Evolutionary conservation across 2,329 filamentous ascomycete genomes (phyloP).

Genomic region (Paracamarosporium sp.): DNA sequence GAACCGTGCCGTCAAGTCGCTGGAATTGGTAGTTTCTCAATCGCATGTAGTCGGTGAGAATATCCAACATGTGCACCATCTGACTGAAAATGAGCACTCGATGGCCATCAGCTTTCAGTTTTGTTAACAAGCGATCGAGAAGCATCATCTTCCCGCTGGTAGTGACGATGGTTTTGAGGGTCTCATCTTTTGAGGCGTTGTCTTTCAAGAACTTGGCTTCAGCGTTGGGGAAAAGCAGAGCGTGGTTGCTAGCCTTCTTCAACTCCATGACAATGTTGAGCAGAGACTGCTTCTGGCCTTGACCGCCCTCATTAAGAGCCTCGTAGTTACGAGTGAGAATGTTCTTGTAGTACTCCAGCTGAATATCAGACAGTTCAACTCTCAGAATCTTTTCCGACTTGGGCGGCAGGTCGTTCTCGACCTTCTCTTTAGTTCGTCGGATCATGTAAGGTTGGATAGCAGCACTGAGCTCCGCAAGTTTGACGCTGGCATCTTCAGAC

Average conservation of each 20-base stretch:
- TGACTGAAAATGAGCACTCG: constrained; percentile 98
- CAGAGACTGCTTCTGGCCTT: constrained; percentile 91
- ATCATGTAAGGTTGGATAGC: constrained; percentile 94
- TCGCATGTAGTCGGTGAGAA: constrained; percentile 91
- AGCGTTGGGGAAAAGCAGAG: constrained; percentile 95
- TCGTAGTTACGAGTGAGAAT: constrained; percentile 96
- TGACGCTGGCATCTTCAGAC: constrained; percentile 81
- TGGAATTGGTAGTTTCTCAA: constrained; percentile 95
- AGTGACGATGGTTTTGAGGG: constrained; percentile 89
- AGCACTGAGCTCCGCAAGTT: constrained; percentile 83
- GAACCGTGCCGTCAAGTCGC: constrained; percentile 92
- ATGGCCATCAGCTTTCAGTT: constrained; percentile 91
- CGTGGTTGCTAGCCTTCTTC: constrained; percentile 98
- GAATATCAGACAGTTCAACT: constrained; percentile 93
- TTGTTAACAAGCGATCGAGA: constrained; percentile 90
- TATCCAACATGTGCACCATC: constrained; percentile 99
- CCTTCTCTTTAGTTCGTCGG: constrained; percentile 94
- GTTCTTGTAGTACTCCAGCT: constrained; percentile 98
- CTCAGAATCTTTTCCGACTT: constrained; percentile 99
- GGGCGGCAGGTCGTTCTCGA: constrained; percentile 93
- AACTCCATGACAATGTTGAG: constrained; percentile 99
- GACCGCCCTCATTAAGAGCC: constrained; percentile 87
- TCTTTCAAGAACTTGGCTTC: constrained; percentile 88
- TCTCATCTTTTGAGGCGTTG: constrained; percentile 82
- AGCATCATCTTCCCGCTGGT: constrained; percentile 99